These are phyloP conservation scores for Vickermania ingenoplastis DNA, from an alignment of 208 protist genomes.

Conservation along the genomic window DNA sequence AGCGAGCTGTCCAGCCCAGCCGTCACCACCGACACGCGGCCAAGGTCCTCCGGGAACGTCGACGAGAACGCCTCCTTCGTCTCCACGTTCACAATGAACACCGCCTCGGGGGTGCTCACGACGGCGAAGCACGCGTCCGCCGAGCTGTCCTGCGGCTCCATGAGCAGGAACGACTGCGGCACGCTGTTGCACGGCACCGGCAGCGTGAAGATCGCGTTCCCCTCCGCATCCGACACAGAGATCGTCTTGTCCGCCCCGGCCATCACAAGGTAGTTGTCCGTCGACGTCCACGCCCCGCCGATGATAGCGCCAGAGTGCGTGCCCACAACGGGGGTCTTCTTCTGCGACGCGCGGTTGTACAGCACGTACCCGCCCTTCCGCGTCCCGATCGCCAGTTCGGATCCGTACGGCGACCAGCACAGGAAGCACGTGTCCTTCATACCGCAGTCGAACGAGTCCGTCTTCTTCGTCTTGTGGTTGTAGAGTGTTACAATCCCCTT, in stretches of 20 bases:
- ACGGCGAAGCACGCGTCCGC: constrained; percentile 31
- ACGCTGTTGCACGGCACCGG: constrained; percentile 32
- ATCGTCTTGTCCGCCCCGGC: constrained; percentile 81
- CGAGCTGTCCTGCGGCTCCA: constrained; percentile 8
- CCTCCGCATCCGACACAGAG: constrained; percentile 77
- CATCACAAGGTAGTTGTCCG: constrained; percentile 68
- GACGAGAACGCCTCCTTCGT: constrained; percentile 36
- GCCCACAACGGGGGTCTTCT: constrained; percentile 78
- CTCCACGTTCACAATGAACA: constrained; percentile 40
- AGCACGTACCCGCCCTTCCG: constrained; percentile 88
- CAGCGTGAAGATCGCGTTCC: constrained; percentile 50
- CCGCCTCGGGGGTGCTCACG: constrained; percentile 39
- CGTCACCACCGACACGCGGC: constrained; percentile 39
- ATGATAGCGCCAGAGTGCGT: constrained; percentile 88
- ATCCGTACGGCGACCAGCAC: constrained; percentile 74
- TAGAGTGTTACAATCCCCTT: constrained; percentile 71
- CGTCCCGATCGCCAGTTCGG: constrained; percentile 81
- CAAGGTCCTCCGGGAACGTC: constrained; percentile 63
- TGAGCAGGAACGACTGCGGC: constrained; percentile 49
- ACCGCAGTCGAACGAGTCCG: constrained; percentile 79
- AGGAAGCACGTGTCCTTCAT: constrained; percentile 83
- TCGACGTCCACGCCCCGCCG: constrained; percentile 81
- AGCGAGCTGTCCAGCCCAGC: constrained; percentile 20
- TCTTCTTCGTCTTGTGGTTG: constrained; percentile 46
- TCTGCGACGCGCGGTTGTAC: constrained; percentile 89